phyloP scores from a whole-genome alignment of 768 basidiomycete genomes.

The Daedalea quercina region DNA sequence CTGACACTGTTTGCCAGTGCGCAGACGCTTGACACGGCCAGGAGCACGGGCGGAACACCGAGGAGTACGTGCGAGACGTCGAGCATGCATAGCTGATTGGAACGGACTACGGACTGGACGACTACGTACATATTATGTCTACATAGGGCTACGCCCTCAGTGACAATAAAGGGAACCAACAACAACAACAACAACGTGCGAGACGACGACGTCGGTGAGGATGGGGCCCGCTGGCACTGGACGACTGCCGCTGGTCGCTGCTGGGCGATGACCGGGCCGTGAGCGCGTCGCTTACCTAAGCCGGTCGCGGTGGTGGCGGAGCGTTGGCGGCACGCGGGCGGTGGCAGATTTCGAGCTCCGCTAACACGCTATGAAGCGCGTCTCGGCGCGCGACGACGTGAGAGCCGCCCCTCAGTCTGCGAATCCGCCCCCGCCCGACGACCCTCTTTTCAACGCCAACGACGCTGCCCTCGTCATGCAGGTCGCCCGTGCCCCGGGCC shows the following conservation, averaged over 20 bases:
- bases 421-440: background rate
- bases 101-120: too few species aligned
- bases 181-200: too few species aligned
- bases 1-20: background rate
- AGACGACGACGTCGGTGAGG: background rate
- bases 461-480: slow-evolving; percentile 21
- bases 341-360: slow-evolving; percentile 14
- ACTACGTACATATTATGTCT: too few species aligned
- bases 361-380: slow-evolving; percentile 17
- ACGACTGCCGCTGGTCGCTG: background rate
- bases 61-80: too few species aligned
- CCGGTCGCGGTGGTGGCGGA: slow-evolving; percentile 13
- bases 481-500: slow-evolving; percentile 26
- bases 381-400: slow-evolving; percentile 21
- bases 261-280: too few species aligned
- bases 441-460: slow-evolving; percentile 9
- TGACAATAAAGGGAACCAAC: too few species aligned
- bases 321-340: slow-evolving; percentile 2
- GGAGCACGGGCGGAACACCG: too few species aligned
- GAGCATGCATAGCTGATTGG: too few species aligned
- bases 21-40: too few species aligned
- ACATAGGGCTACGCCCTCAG: too few species aligned
- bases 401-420: slow-evolving; percentile 8
- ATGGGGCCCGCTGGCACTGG: slow-evolving; percentile 6
- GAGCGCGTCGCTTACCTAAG: background rate